phyloP scores from a whole-genome alignment of 345 rosid species.

The Laguncularia racemosa region DNA sequence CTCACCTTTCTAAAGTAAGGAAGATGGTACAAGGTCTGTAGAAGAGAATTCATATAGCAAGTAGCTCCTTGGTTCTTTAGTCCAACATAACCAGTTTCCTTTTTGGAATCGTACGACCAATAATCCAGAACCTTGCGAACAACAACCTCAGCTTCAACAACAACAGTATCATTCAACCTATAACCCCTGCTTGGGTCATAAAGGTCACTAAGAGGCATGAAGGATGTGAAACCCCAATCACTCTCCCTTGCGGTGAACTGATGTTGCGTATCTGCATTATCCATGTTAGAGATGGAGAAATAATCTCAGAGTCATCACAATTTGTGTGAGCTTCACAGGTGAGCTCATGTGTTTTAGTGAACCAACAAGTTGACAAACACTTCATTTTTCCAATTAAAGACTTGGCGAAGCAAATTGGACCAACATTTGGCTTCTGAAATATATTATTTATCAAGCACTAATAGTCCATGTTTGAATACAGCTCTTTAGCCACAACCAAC shows the following conservation, averaged over 20 bases:
- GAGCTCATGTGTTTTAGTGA: too few species aligned
- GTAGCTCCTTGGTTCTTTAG: constrained; percentile 99
- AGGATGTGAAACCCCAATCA: constrained; percentile 98
- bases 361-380: too few species aligned
- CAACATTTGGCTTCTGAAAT: too few species aligned
- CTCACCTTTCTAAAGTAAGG: constrained; percentile 92
- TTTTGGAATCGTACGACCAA: constrained; percentile 95
- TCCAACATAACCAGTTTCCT: constrained; percentile 98
- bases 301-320: neutral
- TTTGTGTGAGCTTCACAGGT: too few species aligned
- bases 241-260: constrained; percentile 95
- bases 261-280: constrained; percentile 77
- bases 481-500: too few species aligned
- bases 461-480: too few species aligned
- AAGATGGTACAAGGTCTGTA: constrained; percentile 82
- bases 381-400: too few species aligned
- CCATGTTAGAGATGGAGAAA: neutral
- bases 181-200: constrained; percentile 83
- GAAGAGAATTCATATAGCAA: constrained; percentile 95
- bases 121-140: constrained; percentile 82
- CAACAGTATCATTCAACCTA: constrained; percentile 61
- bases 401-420: too few species aligned
- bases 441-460: too few species aligned
- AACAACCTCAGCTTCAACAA: constrained; percentile 91
- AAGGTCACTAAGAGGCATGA: constrained; percentile 88